These are phyloP conservation scores for Ganoderma leucocontextum DNA, from an alignment of 1,284 basidiomycete genomes.

Conservation along the genomic window DNA sequence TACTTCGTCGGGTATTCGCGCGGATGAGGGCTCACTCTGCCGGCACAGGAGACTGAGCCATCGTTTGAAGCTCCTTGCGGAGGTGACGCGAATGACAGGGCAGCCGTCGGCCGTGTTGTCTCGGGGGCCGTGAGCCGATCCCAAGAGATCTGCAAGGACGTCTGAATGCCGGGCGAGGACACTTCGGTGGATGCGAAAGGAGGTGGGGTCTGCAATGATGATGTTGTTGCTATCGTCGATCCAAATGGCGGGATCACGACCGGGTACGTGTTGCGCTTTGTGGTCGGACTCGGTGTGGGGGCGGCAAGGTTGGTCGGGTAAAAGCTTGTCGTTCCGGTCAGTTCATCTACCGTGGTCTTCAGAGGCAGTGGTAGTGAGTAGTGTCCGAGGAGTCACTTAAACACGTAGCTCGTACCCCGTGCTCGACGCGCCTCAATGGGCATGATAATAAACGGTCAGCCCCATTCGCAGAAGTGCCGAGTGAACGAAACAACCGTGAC, in stretches of 20 bases:
- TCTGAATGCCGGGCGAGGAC: slow-evolving; percentile 10
- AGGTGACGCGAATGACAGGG: background rate
- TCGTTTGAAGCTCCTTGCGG: background rate
- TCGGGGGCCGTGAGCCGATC: background rate
- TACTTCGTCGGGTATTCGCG: no score
- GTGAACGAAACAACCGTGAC: no score
- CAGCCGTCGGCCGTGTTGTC: background rate
- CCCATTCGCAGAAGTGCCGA: no score
- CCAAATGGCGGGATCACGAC: slow-evolving; percentile 10
- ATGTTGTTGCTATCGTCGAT: slow-evolving; percentile 15
- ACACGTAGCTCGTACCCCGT: no score
- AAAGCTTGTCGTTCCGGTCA: background rate
- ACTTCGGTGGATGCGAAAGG: slow-evolving; percentile 11
- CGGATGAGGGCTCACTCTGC: background rate
- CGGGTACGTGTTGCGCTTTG: background rate
- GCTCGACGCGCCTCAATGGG: no score
- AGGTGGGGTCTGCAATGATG: background rate
- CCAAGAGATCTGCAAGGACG: background rate
- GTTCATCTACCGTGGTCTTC: no score
- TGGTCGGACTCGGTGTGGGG: background rate
- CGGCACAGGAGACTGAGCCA: background rate
- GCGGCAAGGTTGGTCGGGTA: background rate
- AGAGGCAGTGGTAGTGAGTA: no score
- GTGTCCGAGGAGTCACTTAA: no score
- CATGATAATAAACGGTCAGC: no score